A percentile compares a stretch with the other conserved stretches of the same genome.
phyloP scores from a whole-genome alignment of 805 yeast species.

The Zygoascus biomembranicola region DNA sequence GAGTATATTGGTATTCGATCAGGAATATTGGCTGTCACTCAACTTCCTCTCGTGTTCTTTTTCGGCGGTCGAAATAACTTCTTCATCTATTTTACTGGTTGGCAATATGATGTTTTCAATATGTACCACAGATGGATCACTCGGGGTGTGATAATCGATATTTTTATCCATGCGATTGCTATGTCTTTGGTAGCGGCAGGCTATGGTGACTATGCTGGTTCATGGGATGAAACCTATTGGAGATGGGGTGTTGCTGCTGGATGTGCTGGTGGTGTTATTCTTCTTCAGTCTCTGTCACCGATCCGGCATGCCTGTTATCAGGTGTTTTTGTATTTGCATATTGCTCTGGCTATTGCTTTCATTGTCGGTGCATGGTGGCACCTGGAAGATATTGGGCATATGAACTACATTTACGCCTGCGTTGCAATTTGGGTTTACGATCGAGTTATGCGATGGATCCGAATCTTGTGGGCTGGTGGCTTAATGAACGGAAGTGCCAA shows the following conservation, averaged over 20 bases:
- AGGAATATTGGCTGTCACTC: slow-evolving; percentile 38
- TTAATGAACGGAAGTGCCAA: slow-evolving; percentile 1
- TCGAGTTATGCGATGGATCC: slow-evolving; percentile 45
- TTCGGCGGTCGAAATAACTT: slow-evolving; percentile 70
- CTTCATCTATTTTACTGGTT: slow-evolving; percentile 50
- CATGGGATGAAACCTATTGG: slow-evolving; percentile 12
- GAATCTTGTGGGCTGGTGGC: slow-evolving; percentile 29
- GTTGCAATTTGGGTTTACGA: slow-evolving; percentile 67
- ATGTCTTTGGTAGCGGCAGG: slow-evolving; percentile 37
- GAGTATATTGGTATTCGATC: slow-evolving; percentile 21
- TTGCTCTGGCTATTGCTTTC: slow-evolving; percentile 45
- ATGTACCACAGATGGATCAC: slow-evolving; percentile 58
- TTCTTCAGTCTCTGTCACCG: slow-evolving; percentile 41
- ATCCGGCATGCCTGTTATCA: slow-evolving; percentile 54
- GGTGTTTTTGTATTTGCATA: slow-evolving; percentile 48
- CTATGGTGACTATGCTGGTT: slow-evolving; percentile 32
- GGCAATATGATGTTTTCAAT: slow-evolving; percentile 53
- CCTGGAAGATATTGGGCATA: slow-evolving; percentile 25
- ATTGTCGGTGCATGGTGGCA: slow-evolving; percentile 53
- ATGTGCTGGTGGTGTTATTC: slow-evolving; percentile 34
- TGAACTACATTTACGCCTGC: slow-evolving; percentile 39
- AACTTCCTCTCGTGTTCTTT: slow-evolving; percentile 35
- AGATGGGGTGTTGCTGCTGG: slow-evolving; percentile 40
- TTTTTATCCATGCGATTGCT: slow-evolving; percentile 46
- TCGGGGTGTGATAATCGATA: slow-evolving; percentile 39